A percentile compares a stretch with the other conserved stretches of the same genome.
Conservation (phyloP, 306 rosid species). For the Lathyrus aphaca region DNA sequence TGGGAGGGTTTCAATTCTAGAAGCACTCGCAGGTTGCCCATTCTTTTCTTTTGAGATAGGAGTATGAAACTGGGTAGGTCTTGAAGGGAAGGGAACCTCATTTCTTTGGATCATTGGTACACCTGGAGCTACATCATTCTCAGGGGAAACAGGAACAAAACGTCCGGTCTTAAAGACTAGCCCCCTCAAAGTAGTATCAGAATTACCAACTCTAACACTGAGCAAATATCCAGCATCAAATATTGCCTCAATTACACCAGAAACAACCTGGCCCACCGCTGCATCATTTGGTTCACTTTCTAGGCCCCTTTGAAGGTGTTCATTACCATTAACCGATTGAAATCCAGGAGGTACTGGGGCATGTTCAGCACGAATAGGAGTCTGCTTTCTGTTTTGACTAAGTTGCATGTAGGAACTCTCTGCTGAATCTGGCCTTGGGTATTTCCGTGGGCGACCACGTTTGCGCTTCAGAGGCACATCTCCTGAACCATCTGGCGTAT, state of each 20-base stretch:
- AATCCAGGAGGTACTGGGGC: conserved; percentile 57
- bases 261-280: conserved; percentile 69
- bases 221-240: conserved; percentile 94
- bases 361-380: conserved; percentile 46
- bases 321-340: conserved; percentile 53
- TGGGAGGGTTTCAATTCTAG: conserved; percentile 43
- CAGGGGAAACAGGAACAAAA: conserved; percentile 67
- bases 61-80: conserved; percentile 46
- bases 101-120: conserved; percentile 76
- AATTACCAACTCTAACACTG: conserved; percentile 72
- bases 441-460: conserved; percentile 98
- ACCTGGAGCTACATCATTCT: conserved; percentile 85
- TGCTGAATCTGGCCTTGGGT: conserved; percentile 59
- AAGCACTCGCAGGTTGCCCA: conserved; percentile 43
- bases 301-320: conserved; percentile 53
- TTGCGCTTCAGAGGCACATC: conserved; percentile 77
- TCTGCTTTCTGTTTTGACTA: conserved; percentile 46
- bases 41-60: conserved; percentile 56
- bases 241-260: conserved; percentile 85
- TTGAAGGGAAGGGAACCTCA: conserved; percentile 57
- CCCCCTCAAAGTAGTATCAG: conserved; percentile 77
- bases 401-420: conserved; percentile 42
- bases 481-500: conserved; percentile 57
- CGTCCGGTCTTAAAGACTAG: conserved; percentile 86
- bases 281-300: conserved; percentile 45